These are phyloP conservation scores for Vitis amurensis DNA, from an alignment of 164 flowering plant species.

Conservation along the genomic window DNA sequence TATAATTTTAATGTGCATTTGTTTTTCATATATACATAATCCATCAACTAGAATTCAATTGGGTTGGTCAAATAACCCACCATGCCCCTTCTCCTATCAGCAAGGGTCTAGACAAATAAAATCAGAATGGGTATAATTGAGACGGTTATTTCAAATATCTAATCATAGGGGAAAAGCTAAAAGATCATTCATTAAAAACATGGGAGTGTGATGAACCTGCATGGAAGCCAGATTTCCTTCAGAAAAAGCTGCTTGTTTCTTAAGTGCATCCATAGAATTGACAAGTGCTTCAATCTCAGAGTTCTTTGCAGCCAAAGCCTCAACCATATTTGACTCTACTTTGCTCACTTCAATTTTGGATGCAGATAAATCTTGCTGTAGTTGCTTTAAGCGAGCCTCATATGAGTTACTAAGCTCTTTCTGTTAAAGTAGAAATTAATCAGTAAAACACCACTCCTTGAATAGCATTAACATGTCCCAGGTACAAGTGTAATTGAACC, in stretches of 20 bases:
- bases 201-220: slow-evolving; percentile 53
- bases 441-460: background rate
- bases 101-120: too few relatives aligned
- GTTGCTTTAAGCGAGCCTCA: slow-evolving; percentile 75
- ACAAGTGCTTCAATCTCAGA: slow-evolving; percentile 86
- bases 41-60: too few relatives aligned
- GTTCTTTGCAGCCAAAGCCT: slow-evolving; percentile 89
- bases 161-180: background rate
- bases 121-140: too few relatives aligned
- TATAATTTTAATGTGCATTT: too few relatives aligned
- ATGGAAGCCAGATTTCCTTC: slow-evolving; percentile 90
- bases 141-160: too few relatives aligned
- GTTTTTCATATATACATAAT: too few relatives aligned
- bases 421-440: slow-evolving; percentile 38
- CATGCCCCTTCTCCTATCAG: too few relatives aligned
- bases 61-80: too few relatives aligned
- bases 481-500: background rate
- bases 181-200: background rate
- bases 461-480: background rate
- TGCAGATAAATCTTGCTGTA: slow-evolving; percentile 71
- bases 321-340: slow-evolving; percentile 76
- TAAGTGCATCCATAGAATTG: slow-evolving; percentile 67
- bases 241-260: slow-evolving; percentile 82
- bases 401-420: slow-evolving; percentile 79
- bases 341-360: slow-evolving; percentile 64